These are phyloP conservation scores for Exobasidium rhododendri DNA, from an alignment of 1,284 basidiomycete genomes.

Conservation along the genomic window DNA sequence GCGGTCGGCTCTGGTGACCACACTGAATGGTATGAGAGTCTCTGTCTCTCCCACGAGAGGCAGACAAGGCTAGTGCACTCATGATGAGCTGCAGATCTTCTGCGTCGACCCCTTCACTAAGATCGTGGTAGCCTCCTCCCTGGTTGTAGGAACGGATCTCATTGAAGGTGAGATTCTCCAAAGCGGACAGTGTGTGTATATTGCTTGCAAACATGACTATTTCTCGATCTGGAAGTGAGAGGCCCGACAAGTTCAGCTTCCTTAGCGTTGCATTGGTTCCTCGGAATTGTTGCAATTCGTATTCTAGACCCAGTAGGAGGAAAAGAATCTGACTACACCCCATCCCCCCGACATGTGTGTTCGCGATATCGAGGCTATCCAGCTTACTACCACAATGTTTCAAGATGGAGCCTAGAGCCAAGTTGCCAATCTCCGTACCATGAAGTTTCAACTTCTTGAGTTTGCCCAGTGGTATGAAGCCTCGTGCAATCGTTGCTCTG, in stretches of 20 bases:
- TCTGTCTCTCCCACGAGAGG: too few relatives aligned
- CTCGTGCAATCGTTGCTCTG: not conserved
- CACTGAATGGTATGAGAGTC: too few relatives aligned
- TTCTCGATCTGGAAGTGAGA: not conserved
- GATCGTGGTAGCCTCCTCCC: not conserved
- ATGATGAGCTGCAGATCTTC: too few relatives aligned
- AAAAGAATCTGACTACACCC: not conserved
- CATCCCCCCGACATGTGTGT: not conserved
- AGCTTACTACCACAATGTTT: constrained; percentile 5
- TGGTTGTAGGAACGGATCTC: not conserved
- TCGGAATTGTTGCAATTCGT: not conserved
- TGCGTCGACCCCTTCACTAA: not conserved
- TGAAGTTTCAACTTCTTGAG: constrained; percentile 4
- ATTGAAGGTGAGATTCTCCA: not conserved
- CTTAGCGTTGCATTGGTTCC: not conserved
- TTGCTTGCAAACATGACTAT: not conserved
- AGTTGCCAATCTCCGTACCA: constrained; percentile 4
- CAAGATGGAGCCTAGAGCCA: not conserved
- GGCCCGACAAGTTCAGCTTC: not conserved
- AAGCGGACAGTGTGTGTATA: not conserved
- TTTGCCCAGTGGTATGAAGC: constrained; percentile 1
- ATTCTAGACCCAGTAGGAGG: not conserved
- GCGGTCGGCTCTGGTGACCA: too few relatives aligned
- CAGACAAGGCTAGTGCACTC: too few relatives aligned
- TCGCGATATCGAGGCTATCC: constrained; percentile 3